Percentiles rank a stretch among this genome's conserved stretches.
These are phyloP conservation scores for Russula ochroleuca DNA, from an alignment of 768 basidiomycete species.

Conservation along the genomic window DNA sequence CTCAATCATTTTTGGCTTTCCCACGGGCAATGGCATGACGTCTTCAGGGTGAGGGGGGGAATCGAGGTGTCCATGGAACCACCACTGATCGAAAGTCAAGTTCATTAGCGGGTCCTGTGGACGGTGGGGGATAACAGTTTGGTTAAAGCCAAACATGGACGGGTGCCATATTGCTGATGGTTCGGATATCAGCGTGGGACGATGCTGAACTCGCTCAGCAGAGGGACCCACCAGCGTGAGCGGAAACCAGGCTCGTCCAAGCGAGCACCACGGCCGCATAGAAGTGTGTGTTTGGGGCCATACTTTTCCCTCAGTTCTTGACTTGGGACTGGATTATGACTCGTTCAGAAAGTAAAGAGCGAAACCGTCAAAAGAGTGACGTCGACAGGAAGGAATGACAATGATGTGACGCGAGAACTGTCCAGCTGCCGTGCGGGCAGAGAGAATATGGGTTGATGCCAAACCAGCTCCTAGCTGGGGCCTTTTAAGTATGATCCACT, in stretches of 20 bases:
- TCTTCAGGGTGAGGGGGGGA: constrained; percentile 35
- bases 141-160: constrained; percentile 42
- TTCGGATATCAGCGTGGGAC: background rate
- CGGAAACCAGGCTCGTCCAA: constrained; percentile 8
- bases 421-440: background rate
- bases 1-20: constrained; percentile 29
- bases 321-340: no score
- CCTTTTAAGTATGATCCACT: background rate
- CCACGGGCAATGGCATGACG: constrained; percentile 36
- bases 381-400: background rate
- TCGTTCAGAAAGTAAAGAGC: background rate
- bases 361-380: constrained; percentile 7
- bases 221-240: constrained; percentile 4
- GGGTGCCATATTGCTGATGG: constrained; percentile 34
- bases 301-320: background rate
- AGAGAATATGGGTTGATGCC: background rate
- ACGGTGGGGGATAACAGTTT: constrained; percentile 32
- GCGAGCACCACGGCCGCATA: background rate
- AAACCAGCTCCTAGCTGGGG: background rate
- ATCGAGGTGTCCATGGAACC: constrained; percentile 37
- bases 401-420: background rate
- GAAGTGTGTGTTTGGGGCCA: background rate
- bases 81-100: constrained; percentile 35
- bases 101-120: constrained; percentile 37
- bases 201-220: background rate